Conservation (phyloP, 495 filamentous ascomycete species). For the Melanomma pulvis-pyrius region DNA sequence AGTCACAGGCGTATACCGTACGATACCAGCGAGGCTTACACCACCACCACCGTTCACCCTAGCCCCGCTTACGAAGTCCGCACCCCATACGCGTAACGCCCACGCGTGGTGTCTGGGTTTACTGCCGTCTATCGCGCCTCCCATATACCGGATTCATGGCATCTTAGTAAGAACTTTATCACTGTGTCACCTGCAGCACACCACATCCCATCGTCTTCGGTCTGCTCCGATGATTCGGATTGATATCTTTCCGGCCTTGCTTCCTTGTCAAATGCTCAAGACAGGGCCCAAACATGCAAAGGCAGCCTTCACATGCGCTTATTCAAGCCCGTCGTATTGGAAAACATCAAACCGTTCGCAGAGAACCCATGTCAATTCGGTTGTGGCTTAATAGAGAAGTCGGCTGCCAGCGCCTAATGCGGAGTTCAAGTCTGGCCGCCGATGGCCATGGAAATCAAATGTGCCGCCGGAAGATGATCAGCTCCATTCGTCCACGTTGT, state of each 20-base stretch:
- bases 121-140: slow-evolving; percentile 27
- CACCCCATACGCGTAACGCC: neutral
- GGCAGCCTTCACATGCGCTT: neutral
- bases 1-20: slow-evolving; percentile 1
- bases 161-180: slow-evolving; percentile 32
- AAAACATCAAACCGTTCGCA: neutral
- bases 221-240: slow-evolving; percentile 19
- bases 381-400: neutral
- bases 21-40: slow-evolving; percentile 16
- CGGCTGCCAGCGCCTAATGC: slow-evolving; percentile 1
- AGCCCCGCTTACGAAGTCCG: slow-evolving; percentile 22
- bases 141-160: slow-evolving; percentile 2
- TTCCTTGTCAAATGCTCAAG: neutral
- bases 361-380: neutral
- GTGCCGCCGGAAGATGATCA: neutral
- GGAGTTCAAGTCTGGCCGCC: neutral
- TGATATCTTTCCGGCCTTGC: neutral
- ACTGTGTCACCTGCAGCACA: slow-evolving; percentile 31
- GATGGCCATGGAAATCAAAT: neutral
- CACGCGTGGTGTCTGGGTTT: slow-evolving; percentile 9
- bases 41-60: slow-evolving; percentile 8
- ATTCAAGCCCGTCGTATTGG: neutral
- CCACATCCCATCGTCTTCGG: slow-evolving; percentile 14
- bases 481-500: neutral
- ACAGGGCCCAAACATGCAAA: neutral